Evolutionary conservation across 768 basidiomycete genomes (phyloP).

Genomic region (Psilocybe subaeruginosa): DNA sequence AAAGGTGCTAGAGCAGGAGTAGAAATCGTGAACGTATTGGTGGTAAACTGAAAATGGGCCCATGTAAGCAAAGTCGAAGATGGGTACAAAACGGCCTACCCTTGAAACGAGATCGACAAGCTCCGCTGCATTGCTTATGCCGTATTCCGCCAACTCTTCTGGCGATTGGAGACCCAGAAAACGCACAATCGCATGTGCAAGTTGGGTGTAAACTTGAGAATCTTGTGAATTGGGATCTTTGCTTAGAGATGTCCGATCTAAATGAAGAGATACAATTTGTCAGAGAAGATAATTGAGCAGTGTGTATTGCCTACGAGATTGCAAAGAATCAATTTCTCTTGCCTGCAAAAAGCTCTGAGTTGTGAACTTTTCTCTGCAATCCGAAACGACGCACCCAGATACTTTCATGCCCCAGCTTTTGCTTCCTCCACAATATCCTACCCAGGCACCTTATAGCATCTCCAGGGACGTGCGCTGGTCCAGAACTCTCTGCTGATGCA

Average conservation of each 20-base stretch:
- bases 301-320: slow-evolving; percentile 64
- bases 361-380: not conserved
- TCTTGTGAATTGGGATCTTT: slow-evolving; percentile 40
- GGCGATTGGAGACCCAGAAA: slow-evolving; percentile 68
- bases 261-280: not conserved
- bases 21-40: slow-evolving; percentile 90
- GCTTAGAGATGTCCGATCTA: slow-evolving; percentile 60
- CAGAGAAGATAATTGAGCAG: not conserved
- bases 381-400: slow-evolving; percentile 52
- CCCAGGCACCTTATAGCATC: slow-evolving; percentile 84
- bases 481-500: slow-evolving; percentile 26
- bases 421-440: slow-evolving; percentile 69
- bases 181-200: slow-evolving; percentile 75
- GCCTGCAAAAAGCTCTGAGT: slow-evolving; percentile 40
- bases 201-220: slow-evolving; percentile 63
- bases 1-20: slow-evolving; percentile 78
- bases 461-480: slow-evolving; percentile 50
- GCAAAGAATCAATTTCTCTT: slow-evolving; percentile 66
- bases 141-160: slow-evolving; percentile 58
- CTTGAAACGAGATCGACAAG: slow-evolving; percentile 75
- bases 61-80: not conserved
- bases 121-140: slow-evolving; percentile 59
- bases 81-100: slow-evolving; percentile 39
- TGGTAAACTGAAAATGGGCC: slow-evolving; percentile 65
- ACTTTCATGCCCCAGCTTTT: slow-evolving; percentile 55